These are phyloP conservation scores for Fusarium sp. DNA, from an alignment of 2,329 filamentous ascomycete genomes.

Conservation along the genomic window DNA sequence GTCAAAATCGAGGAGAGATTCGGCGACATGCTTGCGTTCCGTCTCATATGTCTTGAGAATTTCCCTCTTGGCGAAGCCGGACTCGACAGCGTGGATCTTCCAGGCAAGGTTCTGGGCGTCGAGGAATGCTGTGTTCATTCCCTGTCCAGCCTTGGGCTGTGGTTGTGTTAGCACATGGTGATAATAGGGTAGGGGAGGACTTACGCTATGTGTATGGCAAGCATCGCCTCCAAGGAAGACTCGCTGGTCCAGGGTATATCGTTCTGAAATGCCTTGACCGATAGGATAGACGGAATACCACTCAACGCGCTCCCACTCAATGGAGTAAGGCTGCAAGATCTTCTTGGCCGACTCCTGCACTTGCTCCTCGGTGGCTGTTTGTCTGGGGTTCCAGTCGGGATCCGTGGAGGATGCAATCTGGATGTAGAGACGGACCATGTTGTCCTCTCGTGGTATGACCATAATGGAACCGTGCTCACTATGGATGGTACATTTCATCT, in stretches of 20 bases:
- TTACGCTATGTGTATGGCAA: slow-evolving; percentile 81
- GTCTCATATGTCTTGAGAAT: slow-evolving; percentile 87
- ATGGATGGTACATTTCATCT: slow-evolving; percentile 83
- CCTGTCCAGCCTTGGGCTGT: slow-evolving; percentile 81
- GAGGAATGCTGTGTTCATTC: slow-evolving; percentile 84
- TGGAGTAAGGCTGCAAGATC: slow-evolving; percentile 74
- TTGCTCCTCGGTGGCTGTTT: slow-evolving; percentile 71
- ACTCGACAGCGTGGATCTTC: slow-evolving; percentile 94
- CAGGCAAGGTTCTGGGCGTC: slow-evolving; percentile 92
- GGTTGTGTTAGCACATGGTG: slow-evolving; percentile 44
- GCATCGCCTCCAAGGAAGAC: slow-evolving; percentile 83
- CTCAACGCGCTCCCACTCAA: slow-evolving; percentile 75
- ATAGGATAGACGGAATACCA: slow-evolving; percentile 85
- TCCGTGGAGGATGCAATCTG: slow-evolving; percentile 74
- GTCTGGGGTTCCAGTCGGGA: slow-evolving; percentile 70
- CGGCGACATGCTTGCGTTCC: slow-evolving; percentile 86
- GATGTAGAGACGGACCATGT: slow-evolving; percentile 77
- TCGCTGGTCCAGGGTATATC: slow-evolving; percentile 74
- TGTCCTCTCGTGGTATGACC: slow-evolving; percentile 79
- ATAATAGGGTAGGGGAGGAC: slow-evolving; percentile 54
- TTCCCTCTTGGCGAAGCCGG: slow-evolving; percentile 79
- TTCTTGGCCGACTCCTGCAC: slow-evolving; percentile 75
- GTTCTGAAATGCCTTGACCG: slow-evolving; percentile 78
- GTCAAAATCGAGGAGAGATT: slow-evolving; percentile 87
- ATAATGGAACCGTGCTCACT: slow-evolving; percentile 81